A percentile compares a stretch with the other conserved stretches of the same genome.
Evolutionary conservation across 2,329 filamentous ascomycete species (phyloP).

Genomic region (Cercospora zeina): DNA sequence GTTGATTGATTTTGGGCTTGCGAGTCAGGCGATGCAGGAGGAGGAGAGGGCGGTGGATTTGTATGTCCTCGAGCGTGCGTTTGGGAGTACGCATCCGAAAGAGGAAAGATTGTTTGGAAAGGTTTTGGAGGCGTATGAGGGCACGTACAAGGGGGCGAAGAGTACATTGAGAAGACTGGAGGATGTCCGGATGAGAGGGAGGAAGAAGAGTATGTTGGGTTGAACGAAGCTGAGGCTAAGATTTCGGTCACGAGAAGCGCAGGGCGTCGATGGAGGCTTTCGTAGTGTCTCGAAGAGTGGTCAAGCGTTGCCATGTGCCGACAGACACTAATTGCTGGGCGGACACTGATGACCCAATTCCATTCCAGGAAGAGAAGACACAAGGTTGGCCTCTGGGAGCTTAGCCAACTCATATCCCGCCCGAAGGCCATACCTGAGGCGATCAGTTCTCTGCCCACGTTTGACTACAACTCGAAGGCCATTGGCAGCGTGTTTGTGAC

Average conservation of each 20-base stretch:
- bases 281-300: neutral
- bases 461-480: neutral
- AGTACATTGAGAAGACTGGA: slow-evolving; percentile 78
- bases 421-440: neutral
- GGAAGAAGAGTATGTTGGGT: slow-evolving; percentile 96
- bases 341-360: neutral
- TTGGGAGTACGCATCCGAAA: slow-evolving; percentile 88
- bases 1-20: slow-evolving; percentile 92
- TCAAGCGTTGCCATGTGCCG: neutral
- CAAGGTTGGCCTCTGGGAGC: neutral
- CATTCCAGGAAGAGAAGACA: neutral
- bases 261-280: neutral
- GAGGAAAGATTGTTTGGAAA: slow-evolving; percentile 81
- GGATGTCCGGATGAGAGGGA: slow-evolving; percentile 87
- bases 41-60: slow-evolving; percentile 95
- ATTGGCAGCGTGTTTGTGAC: too few relatives aligned
- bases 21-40: slow-evolving; percentile 75
- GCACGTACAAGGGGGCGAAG: slow-evolving; percentile 71
- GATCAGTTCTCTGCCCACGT: neutral
- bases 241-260: neutral
- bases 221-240: slow-evolving; percentile 45
- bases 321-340: neutral
- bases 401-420: neutral
- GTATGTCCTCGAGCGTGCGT: slow-evolving; percentile 92
- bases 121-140: slow-evolving; percentile 71